These are phyloP conservation scores for Hansfordia pulvinata DNA, from an alignment of 2,329 filamentous ascomycete species.

Conservation along the genomic window DNA sequence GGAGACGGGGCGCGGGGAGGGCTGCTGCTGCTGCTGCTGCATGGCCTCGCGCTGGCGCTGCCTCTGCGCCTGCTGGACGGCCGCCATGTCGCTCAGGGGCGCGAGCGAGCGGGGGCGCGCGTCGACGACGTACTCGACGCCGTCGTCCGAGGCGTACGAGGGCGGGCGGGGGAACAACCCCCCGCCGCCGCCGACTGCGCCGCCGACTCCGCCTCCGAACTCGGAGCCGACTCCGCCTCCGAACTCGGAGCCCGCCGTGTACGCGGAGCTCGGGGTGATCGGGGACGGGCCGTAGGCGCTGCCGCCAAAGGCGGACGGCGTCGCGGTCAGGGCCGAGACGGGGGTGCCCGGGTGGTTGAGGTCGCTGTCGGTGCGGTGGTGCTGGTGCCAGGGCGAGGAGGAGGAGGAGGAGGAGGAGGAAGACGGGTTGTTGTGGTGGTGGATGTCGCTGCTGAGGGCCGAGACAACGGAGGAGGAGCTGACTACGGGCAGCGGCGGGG, in stretches of 20 bases:
- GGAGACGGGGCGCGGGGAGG: no score
- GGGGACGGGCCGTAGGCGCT: neutral
- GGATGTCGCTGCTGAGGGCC: no score
- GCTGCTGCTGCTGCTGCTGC: no score
- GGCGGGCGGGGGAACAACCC: slow-evolving; percentile 42
- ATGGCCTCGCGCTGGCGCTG: no score
- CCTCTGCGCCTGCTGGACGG: no score
- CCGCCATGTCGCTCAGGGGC: slow-evolving; percentile 25
- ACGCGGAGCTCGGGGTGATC: neutral
- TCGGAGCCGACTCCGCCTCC: neutral
- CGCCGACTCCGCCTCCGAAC: slow-evolving; percentile 2
- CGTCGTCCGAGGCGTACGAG: slow-evolving; percentile 65
- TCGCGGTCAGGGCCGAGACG: neutral
- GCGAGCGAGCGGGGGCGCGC: slow-evolving; percentile 46
- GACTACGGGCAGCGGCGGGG: slow-evolving; percentile 2
- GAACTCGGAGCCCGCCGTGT: neutral
- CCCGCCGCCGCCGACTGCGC: slow-evolving; percentile 6
- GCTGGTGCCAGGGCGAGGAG: slow-evolving; percentile 19
- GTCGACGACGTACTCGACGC: slow-evolving; percentile 58
- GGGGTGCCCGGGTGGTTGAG: neutral
- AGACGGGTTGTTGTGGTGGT: slow-evolving; percentile 10
- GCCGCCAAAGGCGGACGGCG: neutral
- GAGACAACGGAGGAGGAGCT: no score
- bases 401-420: slow-evolving; percentile 40
- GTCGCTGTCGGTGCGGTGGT: neutral